Percentiles rank a stretch among this genome's conserved stretches.
phyloP scores from a whole-genome alignment of 2,329 filamentous ascomycete genomes.

The Orbilia blumenaviensis region DNA sequence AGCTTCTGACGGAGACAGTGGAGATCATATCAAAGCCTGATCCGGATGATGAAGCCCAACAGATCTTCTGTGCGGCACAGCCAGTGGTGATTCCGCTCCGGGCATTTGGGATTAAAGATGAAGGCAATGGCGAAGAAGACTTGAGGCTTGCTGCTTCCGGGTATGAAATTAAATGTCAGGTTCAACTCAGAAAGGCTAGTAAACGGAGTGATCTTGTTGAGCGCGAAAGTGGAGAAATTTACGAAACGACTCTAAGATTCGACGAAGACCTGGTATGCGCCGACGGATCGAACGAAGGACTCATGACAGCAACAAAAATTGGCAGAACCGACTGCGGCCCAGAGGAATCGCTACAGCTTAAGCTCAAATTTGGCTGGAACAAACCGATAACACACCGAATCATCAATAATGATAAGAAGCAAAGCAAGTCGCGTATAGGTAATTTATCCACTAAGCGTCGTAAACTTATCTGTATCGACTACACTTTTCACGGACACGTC shows the following conservation, averaged over 20 bases:
- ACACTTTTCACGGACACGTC: slow-evolving; percentile 23
- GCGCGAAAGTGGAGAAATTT: neutral
- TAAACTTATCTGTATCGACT: slow-evolving; percentile 2
- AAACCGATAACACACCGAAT: neutral
- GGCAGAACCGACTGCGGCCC: neutral
- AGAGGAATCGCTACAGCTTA: neutral
- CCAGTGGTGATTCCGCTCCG: slow-evolving; percentile 20
- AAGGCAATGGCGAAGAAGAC: neutral
- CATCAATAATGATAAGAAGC: neutral
- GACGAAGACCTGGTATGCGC: neutral
- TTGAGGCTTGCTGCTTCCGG: neutral
- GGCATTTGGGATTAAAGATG: slow-evolving; percentile 3
- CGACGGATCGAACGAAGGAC: neutral
- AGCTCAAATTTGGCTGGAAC: neutral
- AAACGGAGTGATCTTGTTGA: neutral
- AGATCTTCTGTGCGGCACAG: neutral
- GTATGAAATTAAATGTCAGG: neutral
- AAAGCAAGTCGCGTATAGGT: neutral
- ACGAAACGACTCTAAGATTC: neutral
- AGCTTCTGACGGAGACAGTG: neutral
- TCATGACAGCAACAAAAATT: neutral
- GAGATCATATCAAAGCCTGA: neutral
- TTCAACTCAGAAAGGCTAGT: neutral
- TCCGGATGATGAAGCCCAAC: neutral
- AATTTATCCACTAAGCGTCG: neutral